These are phyloP conservation scores for Aspergillus texensis DNA, from an alignment of 2,329 filamentous ascomycete species.

Conservation along the genomic window DNA sequence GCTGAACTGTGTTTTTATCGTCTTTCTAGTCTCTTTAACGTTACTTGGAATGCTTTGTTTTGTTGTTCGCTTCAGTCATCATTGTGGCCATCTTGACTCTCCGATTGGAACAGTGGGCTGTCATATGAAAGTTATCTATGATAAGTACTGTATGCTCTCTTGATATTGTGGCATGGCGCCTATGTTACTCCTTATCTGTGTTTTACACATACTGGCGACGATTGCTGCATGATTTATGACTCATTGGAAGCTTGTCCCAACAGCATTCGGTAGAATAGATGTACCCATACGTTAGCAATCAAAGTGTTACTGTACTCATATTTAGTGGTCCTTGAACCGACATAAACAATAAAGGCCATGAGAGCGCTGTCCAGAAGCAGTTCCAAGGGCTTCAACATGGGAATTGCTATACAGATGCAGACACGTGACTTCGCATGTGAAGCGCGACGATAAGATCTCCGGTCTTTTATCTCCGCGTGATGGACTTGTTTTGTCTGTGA, in stretches of 20 bases:
- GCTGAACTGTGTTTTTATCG: constrained; percentile 17
- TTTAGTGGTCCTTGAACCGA: not conserved
- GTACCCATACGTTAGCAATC: constrained; percentile 34
- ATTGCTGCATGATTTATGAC: constrained; percentile 18
- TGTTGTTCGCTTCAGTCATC: constrained; percentile 10
- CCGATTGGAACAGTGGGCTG: constrained; percentile 9
- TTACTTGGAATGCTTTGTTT: constrained; percentile 12
- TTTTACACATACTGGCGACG: constrained; percentile 18
- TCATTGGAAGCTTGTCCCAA: constrained; percentile 20
- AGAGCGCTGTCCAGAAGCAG: not conserved
- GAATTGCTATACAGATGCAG: not conserved
- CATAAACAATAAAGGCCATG: not conserved
- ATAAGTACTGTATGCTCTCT: not conserved
- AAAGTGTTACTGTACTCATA: constrained; percentile 10
- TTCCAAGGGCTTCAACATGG: not conserved
- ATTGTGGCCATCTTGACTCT: constrained; percentile 8
- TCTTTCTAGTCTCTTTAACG: constrained; percentile 9
- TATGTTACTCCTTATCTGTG: constrained; percentile 10
- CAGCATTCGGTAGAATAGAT: constrained; percentile 37
- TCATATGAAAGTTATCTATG: constrained; percentile 3
- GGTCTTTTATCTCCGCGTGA: constrained; percentile 4
- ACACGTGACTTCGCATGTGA: constrained; percentile 16
- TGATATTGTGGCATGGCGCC: not conserved
- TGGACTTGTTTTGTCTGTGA: not conserved
- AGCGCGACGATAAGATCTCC: constrained; percentile 6